Evolutionary conservation across 106 monocot species (phyloP).

Genomic region (Platanthera zijinensis): DNA sequence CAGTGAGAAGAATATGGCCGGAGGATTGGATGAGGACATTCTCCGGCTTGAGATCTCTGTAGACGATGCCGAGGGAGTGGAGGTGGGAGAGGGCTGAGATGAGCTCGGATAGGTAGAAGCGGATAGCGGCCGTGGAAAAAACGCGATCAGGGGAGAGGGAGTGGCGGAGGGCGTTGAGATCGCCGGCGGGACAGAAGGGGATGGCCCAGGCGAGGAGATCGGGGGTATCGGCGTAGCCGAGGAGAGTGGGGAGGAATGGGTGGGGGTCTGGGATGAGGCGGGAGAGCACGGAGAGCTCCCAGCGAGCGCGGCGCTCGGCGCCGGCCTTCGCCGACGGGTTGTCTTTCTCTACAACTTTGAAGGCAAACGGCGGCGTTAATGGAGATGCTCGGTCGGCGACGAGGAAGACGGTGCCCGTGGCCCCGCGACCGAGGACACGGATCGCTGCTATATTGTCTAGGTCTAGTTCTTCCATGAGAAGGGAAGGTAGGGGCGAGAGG

Average conservation of each 20-base stretch:
- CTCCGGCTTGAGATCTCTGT: slow-evolving; percentile 94
- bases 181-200: slow-evolving; percentile 82
- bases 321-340: slow-evolving; percentile 16
- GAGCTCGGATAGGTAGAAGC: slow-evolving; percentile 82
- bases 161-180: slow-evolving; percentile 74
- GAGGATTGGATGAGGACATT: slow-evolving; percentile 65
- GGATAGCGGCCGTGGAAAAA: slow-evolving; percentile 64
- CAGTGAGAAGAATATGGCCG: slow-evolving; percentile 81
- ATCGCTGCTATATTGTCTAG: slow-evolving; percentile 45
- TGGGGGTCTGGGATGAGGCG: slow-evolving; percentile 39
- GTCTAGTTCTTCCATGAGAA: slow-evolving; percentile 48
- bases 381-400: slow-evolving; percentile 17
- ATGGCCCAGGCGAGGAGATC: slow-evolving; percentile 69
- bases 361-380: slow-evolving; percentile 38
- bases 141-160: slow-evolving; percentile 50
- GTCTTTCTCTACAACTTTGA: slow-evolving; percentile 72
- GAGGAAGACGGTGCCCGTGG: slow-evolving; percentile 91
- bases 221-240: slow-evolving; percentile 50
- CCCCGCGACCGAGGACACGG: slow-evolving; percentile 79
- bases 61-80: slow-evolving; percentile 64
- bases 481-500: background rate
- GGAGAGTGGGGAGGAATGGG: slow-evolving; percentile 55
- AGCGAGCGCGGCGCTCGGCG: slow-evolving; percentile 58
- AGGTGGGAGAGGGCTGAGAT: slow-evolving; percentile 64
- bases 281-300: slow-evolving; percentile 68